Percentiles rank a stretch among this genome's conserved stretches.
phyloP scores from a whole-genome alignment of 768 basidiomycete genomes.

The Hericium rajendrae region DNA sequence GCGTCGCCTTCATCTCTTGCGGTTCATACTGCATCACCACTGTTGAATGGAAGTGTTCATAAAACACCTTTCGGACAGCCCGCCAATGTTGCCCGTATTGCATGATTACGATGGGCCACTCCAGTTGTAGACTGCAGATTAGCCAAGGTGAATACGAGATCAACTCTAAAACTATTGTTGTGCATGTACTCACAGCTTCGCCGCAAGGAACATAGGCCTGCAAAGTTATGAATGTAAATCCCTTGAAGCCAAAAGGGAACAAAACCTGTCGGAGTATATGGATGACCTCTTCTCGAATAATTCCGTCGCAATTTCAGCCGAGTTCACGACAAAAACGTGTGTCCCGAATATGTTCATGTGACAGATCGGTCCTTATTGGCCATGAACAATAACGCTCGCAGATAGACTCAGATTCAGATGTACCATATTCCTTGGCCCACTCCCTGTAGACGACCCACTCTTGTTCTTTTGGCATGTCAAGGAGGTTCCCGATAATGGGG shows the following conservation, averaged over 20 bases:
- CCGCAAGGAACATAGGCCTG: no score
- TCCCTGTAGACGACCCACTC: conserved; percentile 8
- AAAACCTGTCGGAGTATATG: conserved; percentile 13
- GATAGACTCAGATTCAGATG: no score
- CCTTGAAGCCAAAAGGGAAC: no score
- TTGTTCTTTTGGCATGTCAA: conserved; percentile 8
- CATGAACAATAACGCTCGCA: no score
- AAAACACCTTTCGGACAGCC: background rate
- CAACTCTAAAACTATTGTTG: no score
- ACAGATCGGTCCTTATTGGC: no score
- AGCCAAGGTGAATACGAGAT: no score
- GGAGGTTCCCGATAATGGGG: conserved; percentile 13
- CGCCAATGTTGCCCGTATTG: background rate
- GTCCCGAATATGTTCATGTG: conserved; percentile 15
- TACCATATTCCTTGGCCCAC: background rate
- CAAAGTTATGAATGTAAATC: no score
- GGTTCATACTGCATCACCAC: background rate
- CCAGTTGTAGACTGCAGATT: no score
- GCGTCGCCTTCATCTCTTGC: background rate
- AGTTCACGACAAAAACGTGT: conserved; percentile 16
- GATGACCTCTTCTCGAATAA: conserved; percentile 18
- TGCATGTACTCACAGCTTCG: no score
- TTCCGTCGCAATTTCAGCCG: conserved; percentile 11
- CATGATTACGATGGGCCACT: background rate
- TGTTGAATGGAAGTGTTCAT: background rate